Conservation (phyloP, 768 basidiomycete genomes). For the Pleurotus platypus region DNA sequence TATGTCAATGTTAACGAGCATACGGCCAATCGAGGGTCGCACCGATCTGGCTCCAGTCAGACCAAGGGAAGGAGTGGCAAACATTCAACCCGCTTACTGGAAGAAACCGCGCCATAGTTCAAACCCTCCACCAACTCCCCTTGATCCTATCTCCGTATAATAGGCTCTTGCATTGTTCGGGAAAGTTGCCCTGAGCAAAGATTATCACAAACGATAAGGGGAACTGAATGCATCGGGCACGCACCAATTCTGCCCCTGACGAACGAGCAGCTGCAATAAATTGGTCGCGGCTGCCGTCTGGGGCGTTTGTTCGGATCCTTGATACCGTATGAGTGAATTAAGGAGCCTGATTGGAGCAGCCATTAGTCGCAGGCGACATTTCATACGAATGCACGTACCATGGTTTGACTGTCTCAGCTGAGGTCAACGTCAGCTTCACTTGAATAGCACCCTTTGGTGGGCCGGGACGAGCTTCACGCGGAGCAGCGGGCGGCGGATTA, state of each 20-base stretch:
- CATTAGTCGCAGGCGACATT: neutral
- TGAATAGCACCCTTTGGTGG: constrained; percentile 23
- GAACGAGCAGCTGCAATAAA: constrained; percentile 44
- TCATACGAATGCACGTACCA: constrained; percentile 19
- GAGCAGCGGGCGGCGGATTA: neutral
- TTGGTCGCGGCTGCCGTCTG: constrained; percentile 36
- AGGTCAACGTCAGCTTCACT: constrained; percentile 33
- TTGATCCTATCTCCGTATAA: constrained; percentile 32
- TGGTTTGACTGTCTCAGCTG: constrained; percentile 30
- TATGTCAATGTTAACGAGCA: constrained; percentile 45
- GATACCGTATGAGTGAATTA: constrained; percentile 16
- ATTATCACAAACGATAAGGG: neutral
- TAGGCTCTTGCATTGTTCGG: constrained; percentile 44
- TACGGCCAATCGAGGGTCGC: constrained; percentile 34
- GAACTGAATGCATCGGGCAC: constrained; percentile 12
- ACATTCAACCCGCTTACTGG: constrained; percentile 31
- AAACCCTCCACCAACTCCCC: constrained; percentile 22
- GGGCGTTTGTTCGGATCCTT: constrained; percentile 11
- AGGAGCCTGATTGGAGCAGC: constrained; percentile 20
- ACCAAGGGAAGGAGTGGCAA: neutral
- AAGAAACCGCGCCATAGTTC: constrained; percentile 48
- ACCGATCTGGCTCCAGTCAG: constrained; percentile 32
- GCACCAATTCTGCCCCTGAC: constrained; percentile 44
- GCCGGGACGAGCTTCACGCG: too few relatives aligned
- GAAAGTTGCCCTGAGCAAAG: constrained; percentile 27